Evolutionary conservation across 2,329 filamentous ascomycete genomes (phyloP).

Genomic region (Tolypocladium album): DNA sequence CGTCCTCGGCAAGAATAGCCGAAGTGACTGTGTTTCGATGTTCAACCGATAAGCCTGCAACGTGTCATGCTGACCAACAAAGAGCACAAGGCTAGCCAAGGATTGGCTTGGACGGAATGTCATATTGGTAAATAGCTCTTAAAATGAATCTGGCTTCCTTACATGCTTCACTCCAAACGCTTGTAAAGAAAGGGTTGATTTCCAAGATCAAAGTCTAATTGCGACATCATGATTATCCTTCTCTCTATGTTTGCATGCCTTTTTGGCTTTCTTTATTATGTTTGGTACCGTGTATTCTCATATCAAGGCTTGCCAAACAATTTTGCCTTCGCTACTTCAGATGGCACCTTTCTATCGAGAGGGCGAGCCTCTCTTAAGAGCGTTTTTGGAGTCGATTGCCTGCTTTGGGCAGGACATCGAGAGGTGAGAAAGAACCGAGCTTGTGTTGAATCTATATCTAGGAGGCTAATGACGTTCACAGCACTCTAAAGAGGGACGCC

Average conservation of each 20-base stretch:
- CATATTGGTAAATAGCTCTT: not conserved
- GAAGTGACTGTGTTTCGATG: not conserved
- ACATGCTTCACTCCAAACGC: not conserved
- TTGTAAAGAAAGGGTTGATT: too few species aligned
- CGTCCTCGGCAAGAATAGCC: not conserved
- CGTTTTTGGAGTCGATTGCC: not conserved
- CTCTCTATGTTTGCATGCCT: not conserved
- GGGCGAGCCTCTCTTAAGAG: not conserved
- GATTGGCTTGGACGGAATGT: not conserved
- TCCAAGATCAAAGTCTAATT: not conserved
- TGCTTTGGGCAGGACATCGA: not conserved
- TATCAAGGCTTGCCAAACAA: not conserved
- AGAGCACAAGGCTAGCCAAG: too few species aligned
- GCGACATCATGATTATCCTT: not conserved
- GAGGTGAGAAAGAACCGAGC: not conserved
- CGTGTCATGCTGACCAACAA: not conserved
- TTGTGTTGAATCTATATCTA: not conserved
- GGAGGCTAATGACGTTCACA: not conserved
- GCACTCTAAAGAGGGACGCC: not conserved
- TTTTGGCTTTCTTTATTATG: not conserved
- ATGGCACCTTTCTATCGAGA: not conserved
- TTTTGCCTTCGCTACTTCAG: not conserved
- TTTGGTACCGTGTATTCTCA: not conserved
- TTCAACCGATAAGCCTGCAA: not conserved
- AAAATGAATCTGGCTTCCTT: not conserved